Percentiles rank a stretch among this genome's conserved stretches.
These are phyloP conservation scores for Paracoccidioides lutzii DNA, from an alignment of 2,329 filamentous ascomycete genomes.

Conservation along the genomic window DNA sequence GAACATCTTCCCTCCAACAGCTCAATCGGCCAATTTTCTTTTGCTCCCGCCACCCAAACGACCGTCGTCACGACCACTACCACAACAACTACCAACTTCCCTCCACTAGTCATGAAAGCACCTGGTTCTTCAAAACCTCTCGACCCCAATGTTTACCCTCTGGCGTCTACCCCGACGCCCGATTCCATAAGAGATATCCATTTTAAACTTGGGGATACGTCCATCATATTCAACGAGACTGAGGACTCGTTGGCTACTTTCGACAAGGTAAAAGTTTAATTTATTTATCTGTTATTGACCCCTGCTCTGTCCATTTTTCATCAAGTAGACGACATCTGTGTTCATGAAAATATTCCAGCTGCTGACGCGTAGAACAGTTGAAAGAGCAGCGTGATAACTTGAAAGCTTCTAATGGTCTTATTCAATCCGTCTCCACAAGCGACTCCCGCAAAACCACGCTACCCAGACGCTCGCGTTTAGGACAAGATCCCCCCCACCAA, in stretches of 20 bases:
- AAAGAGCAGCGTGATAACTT: conserved; percentile 33
- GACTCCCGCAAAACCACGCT: conserved; percentile 10
- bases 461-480: neutral
- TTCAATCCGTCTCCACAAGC: conserved; percentile 34
- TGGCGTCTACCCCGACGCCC: conserved; percentile 73
- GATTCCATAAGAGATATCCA: conserved; percentile 63
- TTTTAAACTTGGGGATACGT: conserved; percentile 53
- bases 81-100: conserved; percentile 68
- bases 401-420: conserved; percentile 34
- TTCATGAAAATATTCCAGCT: neutral
- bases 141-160: conserved; percentile 79
- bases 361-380: conserved; percentile 24
- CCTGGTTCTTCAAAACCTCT: conserved; percentile 58
- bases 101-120: conserved; percentile 66
- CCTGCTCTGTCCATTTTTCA: neutral
- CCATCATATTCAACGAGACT: conserved; percentile 50
- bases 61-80: conserved; percentile 79
- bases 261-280: conserved; percentile 36
- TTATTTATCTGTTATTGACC: neutral
- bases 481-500: neutral
- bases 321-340: neutral
- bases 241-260: conserved; percentile 43
- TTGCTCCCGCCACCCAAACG: conserved; percentile 51
- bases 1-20: conserved; percentile 14
- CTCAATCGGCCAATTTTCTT: conserved; percentile 47